Evolutionary conservation across 257 asterid species (phyloP).

Genomic region (Salvia miltiorrhiza): DNA sequence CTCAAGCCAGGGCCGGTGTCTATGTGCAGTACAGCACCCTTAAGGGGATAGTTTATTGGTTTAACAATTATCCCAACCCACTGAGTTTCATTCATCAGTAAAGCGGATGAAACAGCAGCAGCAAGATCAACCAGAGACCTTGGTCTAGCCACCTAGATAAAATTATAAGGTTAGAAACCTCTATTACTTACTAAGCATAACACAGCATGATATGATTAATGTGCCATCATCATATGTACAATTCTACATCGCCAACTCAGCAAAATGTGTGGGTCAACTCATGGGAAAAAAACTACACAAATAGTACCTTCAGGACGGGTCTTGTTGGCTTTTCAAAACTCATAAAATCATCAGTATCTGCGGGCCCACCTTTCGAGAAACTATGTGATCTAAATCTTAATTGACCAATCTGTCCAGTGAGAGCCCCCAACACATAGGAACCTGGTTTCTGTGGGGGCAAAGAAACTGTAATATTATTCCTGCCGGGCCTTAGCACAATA

Average conservation of each 20-base stretch:
- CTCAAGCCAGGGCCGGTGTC: conserved; percentile 96
- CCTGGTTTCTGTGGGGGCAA: conserved; percentile 98
- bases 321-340: conserved; percentile 95
- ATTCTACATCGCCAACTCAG: conserved; percentile 14
- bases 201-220: conserved; percentile 2
- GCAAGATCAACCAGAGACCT: conserved; percentile 94
- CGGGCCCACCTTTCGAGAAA: conserved; percentile 92
- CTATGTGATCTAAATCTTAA: conserved; percentile 98
- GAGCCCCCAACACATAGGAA: conserved; percentile 92
- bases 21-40: conserved; percentile 83
- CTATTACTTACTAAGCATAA: background rate
- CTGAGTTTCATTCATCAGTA: conserved; percentile 91
- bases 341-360: conserved; percentile 92
- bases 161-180: conserved; percentile 12
- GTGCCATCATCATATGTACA: background rate
- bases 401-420: conserved; percentile 95
- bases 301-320: conserved; percentile 87
- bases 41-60: conserved; percentile 81
- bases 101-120: conserved; percentile 94
- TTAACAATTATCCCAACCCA: conserved; percentile 87
- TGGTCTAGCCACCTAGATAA: conserved; percentile 74
- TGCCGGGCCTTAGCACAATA: conserved; percentile 80
- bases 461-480: conserved; percentile 64
- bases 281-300: background rate
- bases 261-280: conserved; percentile 15